Percentiles rank a stretch among this genome's conserved stretches.
phyloP scores from a whole-genome alignment of 2,329 filamentous ascomycete species.

The Diaporthe amygdali region DNA sequence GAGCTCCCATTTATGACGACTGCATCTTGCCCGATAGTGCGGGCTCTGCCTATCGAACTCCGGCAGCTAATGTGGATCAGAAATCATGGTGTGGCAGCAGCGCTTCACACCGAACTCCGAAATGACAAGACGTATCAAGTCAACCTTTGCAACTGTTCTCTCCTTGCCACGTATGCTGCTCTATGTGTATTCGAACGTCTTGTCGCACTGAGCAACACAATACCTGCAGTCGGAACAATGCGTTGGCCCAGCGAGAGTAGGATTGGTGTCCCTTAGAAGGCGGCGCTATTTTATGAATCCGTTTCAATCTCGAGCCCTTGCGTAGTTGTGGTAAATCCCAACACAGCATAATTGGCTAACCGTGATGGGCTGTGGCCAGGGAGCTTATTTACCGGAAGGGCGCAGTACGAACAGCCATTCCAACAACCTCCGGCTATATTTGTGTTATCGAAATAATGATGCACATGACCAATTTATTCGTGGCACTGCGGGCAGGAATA shows the following conservation, averaged over 20 bases:
- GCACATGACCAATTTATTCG: no score
- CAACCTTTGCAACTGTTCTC: no score
- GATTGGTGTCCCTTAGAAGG: background rate
- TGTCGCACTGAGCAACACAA: background rate
- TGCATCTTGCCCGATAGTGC: background rate
- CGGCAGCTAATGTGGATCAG: background rate
- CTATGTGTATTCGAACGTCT: background rate
- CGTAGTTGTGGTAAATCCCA: background rate
- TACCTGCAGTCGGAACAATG: background rate
- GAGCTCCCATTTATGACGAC: background rate
- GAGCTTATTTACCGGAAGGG: background rate
- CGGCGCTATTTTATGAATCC: background rate
- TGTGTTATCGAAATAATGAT: background rate
- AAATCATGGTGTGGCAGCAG: background rate
- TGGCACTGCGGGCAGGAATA: no score
- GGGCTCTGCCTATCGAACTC: background rate
- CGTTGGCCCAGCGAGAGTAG: background rate
- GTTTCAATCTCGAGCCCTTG: background rate
- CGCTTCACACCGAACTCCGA: no score
- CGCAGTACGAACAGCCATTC: background rate
- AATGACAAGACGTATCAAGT: no score
- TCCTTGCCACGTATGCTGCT: no score
- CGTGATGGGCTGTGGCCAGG: background rate
- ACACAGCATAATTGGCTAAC: background rate
- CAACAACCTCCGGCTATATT: background rate